Evolutionary conservation across 345 rosid genomes (phyloP), one percentile per base, ranked within the genome.

Genomic region (Microcos paniculata): DNA sequence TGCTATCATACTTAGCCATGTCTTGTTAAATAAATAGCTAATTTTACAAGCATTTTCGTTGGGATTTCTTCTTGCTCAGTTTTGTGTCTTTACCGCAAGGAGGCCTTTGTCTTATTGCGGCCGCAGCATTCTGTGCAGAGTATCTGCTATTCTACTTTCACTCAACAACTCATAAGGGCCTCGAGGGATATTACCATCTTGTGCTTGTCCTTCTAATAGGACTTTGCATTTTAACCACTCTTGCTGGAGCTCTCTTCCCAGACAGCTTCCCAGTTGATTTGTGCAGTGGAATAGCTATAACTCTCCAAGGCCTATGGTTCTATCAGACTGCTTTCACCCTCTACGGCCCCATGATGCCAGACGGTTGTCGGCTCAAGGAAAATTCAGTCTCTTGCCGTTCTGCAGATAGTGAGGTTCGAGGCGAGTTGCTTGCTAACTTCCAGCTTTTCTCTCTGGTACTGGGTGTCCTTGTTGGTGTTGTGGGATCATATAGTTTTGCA

Each of bases 281-380:
- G 58, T 85, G 90, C 70, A 81, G 78, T 30, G 97, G 93, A 75
- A 86, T 90, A 62, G 96, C 93, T 40, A 87, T 93, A 70, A 89
- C 96, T 31, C 91, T 96, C 30, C 99, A 96, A 79, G 99, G 99
- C 75, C 91, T 96, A 31, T 96, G 99, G 99, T 96, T 96, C 84
- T 93, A 93, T 73, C 99, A 93, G 81, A 93, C 99, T 5, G 98
- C 98, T 78, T 93, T 95, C 84, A 87, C 89, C 71, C 94, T 95
- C 31, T 95, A 95, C 65, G 99, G 99, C 48, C 91, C 96, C 74
- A 91, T 89, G 96, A 90, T 91, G 93, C 99, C 97, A 0, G 84
- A 87, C 51, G 98, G 99, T 8, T 95, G 97, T 79, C 71, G 8
- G 70, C 83, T 90, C 38, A 87, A 87, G 80, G 84, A 18, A 10